These are phyloP conservation scores for Candolleomyces efflorescens DNA, from an alignment of 768 basidiomycete genomes.

Conservation along the genomic window DNA sequence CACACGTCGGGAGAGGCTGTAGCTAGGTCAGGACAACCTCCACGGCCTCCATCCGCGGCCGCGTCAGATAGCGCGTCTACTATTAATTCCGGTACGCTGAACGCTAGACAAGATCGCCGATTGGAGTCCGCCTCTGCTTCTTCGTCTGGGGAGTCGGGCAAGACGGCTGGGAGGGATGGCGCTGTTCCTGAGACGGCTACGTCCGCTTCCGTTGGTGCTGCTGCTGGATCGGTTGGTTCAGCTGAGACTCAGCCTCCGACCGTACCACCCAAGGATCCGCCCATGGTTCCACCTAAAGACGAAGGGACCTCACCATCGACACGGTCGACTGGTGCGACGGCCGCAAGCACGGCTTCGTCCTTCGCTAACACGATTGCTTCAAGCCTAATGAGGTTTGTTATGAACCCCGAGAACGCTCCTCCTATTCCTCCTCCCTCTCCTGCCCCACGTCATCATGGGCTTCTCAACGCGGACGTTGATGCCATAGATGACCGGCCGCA, in stretches of 20 bases:
- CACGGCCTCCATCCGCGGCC: conserved; percentile 21
- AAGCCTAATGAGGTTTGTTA: conserved; percentile 56
- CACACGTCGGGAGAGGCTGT: conserved; percentile 33
- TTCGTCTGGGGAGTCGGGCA: conserved; percentile 22
- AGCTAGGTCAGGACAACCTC: conserved; percentile 6
- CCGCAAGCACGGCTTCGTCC: conserved; percentile 30
- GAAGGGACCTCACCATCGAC: background rate
- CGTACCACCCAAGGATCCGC: conserved; percentile 13
- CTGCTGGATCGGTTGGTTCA: background rate
- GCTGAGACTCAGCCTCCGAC: background rate
- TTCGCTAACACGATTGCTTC: conserved; percentile 46
- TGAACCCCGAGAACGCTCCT: conserved; percentile 29
- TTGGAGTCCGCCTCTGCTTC: background rate
- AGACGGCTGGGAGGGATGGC: conserved; percentile 28
- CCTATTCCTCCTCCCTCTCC: conserved; percentile 29
- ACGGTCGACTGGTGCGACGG: conserved; percentile 4
- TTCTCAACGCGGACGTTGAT: conserved; percentile 37
- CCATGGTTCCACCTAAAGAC: conserved; percentile 21
- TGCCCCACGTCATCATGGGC: conserved; percentile 40
- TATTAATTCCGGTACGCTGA: background rate
- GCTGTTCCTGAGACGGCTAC: no score
- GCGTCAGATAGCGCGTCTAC: conserved; percentile 10
- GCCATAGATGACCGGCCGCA: conserved; percentile 70
- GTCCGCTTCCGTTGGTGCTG: background rate
- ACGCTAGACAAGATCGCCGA: conserved; percentile 13